Evolutionary conservation across 148 eudicot genomes (phyloP).

Genomic region (Rhododendron vialii): DNA sequence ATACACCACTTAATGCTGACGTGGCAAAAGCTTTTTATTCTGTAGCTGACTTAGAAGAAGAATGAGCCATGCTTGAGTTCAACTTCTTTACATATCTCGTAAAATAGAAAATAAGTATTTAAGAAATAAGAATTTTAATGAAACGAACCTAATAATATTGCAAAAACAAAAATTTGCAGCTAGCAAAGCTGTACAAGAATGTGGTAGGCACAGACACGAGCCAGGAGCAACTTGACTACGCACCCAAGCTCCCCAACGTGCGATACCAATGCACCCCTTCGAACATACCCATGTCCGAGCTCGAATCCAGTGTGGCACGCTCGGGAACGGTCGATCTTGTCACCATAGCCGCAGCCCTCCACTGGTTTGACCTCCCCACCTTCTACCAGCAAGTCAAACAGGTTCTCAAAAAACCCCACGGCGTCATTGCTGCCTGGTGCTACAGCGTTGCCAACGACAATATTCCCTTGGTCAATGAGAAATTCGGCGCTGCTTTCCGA

Average conservation of each 20-base stretch:
- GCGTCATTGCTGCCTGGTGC: conserved; percentile 85
- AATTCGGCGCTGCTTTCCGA: conserved; percentile 40
- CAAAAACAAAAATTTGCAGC: conserved; percentile 18
- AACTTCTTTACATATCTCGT: no score
- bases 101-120: no score
- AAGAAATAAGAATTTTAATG: no score
- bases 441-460: conserved; percentile 42
- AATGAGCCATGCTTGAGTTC: no score
- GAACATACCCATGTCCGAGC: conserved; percentile 27
- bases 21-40: no score
- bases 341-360: conserved; percentile 77
- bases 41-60: no score
- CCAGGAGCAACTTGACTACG: conserved; percentile 61
- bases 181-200: conserved; percentile 54
- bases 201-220: conserved; percentile 85
- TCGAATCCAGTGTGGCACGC: conserved; percentile 26
- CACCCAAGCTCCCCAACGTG: conserved; percentile 66
- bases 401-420: conserved; percentile 70
- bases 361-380: conserved; percentile 68
- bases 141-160: no score
- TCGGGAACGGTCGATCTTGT: conserved; percentile 52
- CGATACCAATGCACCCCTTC: conserved; percentile 49
- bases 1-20: no score
- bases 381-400: conserved; percentile 53
- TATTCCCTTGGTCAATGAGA: conserved; percentile 8